These are phyloP conservation scores for Trichoderma harzianum DNA, from an alignment of 2,329 filamentous ascomycete genomes.

Conservation along the genomic window DNA sequence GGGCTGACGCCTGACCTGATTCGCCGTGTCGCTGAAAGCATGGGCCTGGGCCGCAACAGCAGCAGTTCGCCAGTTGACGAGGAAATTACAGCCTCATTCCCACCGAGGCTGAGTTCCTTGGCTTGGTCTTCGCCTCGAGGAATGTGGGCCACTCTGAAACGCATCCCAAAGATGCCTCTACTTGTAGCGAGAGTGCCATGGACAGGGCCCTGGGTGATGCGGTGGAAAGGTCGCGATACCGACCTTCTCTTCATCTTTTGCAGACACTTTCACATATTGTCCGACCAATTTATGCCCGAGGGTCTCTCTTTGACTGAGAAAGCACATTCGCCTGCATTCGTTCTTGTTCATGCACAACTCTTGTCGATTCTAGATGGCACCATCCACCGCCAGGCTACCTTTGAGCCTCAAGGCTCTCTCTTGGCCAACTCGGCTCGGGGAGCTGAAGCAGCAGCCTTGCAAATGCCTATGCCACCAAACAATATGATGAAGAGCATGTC, in stretches of 20 bases:
- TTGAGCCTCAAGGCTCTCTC: constrained; percentile 44
- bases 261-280: constrained; percentile 80
- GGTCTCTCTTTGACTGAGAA: constrained; percentile 52
- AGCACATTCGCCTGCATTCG: constrained; percentile 69
- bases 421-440: constrained; percentile 46
- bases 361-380: constrained; percentile 77
- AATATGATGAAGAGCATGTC: constrained; percentile 78
- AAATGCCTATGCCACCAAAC: constrained; percentile 59
- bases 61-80: constrained; percentile 51
- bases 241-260: constrained; percentile 89
- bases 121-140: constrained; percentile 53
- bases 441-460: constrained; percentile 63
- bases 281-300: constrained; percentile 66
- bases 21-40: constrained; percentile 67
- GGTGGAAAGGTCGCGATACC: constrained; percentile 84
- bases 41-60: constrained; percentile 58
- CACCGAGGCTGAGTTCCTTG: constrained; percentile 57
- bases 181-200: constrained; percentile 72
- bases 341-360: constrained; percentile 78
- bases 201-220: constrained; percentile 78
- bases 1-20: constrained; percentile 65
- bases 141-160: constrained; percentile 57
- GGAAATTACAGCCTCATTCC: constrained; percentile 67
- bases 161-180: constrained; percentile 61
- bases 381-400: constrained; percentile 68